Conservation (phyloP, 2,329 filamentous ascomycete species). For the Xylaria sp. region DNA sequence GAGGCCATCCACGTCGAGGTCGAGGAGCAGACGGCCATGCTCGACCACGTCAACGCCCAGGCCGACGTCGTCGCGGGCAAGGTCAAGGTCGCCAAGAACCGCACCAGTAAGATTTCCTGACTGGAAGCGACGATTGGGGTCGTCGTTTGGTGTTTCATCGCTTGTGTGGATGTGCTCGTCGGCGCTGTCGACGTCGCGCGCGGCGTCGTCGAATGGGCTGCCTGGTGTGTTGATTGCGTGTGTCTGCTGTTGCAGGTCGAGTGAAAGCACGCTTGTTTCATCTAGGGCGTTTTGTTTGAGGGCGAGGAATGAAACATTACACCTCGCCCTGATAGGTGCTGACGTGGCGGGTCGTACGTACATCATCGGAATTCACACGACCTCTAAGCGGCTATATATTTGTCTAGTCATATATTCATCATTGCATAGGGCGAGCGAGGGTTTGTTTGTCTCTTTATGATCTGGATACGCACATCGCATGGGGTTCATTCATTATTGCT, state of each 20-base stretch:
- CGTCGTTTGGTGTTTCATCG: slow-evolving; percentile 9
- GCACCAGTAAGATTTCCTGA: slow-evolving; percentile 71
- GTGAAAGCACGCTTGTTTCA: neutral
- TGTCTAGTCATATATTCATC: slow-evolving; percentile 4
- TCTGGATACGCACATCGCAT: slow-evolving; percentile 1
- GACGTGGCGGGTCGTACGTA: neutral
- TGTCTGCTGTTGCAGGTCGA: slow-evolving; percentile 27
- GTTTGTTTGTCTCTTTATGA: slow-evolving; percentile 4
- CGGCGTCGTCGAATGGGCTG: slow-evolving; percentile 30
- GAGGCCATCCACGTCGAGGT: slow-evolving; percentile 80
- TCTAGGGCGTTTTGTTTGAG: neutral
- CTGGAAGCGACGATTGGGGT: slow-evolving; percentile 9
- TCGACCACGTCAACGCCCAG: slow-evolving; percentile 74
- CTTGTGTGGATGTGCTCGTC: slow-evolving; percentile 9
- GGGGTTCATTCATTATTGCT: slow-evolving; percentile 7
- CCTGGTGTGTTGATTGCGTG: slow-evolving; percentile 32
- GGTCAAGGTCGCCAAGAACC: slow-evolving; percentile 78
- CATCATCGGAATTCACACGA: neutral
- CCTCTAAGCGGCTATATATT: neutral
- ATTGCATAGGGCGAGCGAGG: slow-evolving; percentile 29
- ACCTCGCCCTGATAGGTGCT: neutral
- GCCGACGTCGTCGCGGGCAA: slow-evolving; percentile 74
- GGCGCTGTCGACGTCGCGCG: slow-evolving; percentile 16
- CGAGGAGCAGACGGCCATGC: slow-evolving; percentile 75
- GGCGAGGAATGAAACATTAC: neutral